Evolutionary conservation across 2,329 filamentous ascomycete species (phyloP).

Genomic region (Sporothrix protearum): DNA sequence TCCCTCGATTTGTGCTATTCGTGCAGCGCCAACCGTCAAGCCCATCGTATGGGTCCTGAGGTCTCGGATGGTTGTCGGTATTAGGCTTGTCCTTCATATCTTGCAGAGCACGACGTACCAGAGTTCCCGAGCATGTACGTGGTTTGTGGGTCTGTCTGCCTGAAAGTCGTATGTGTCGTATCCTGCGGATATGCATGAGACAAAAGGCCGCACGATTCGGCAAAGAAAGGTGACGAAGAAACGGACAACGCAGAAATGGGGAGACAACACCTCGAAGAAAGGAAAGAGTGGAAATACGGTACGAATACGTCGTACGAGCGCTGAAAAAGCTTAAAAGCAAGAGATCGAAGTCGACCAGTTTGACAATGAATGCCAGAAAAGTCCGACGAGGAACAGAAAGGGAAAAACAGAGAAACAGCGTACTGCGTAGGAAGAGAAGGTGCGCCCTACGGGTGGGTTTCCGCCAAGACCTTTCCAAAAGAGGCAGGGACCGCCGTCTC

Average conservation of each 20-base stretch:
- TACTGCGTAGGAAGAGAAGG: neutral
- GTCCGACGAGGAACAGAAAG: neutral
- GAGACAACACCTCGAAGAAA: neutral
- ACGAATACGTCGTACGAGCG: neutral
- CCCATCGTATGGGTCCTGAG: neutral
- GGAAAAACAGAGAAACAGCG: neutral
- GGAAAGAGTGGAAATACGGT: neutral
- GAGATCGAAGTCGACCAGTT: neutral
- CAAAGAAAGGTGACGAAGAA: neutral
- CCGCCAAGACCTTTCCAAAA: neutral
- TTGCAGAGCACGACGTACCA: neutral
- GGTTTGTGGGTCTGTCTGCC: neutral
- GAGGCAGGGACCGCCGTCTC: neutral
- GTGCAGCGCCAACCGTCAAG: neutral
- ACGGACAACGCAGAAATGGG: neutral
- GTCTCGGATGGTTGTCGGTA: neutral
- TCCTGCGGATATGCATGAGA: neutral
- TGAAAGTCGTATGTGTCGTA: neutral
- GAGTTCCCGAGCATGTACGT: neutral
- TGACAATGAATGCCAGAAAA: neutral
- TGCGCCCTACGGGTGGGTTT: neutral
- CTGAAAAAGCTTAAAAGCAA: neutral
- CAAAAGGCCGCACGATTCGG: constrained; percentile 2
- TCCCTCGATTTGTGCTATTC: constrained; percentile 3
- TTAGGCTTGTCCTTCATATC: too few species aligned